phyloP scores from a whole-genome alignment of 2,329 filamentous ascomycete species.

The Ceratocystis harringtonii region DNA sequence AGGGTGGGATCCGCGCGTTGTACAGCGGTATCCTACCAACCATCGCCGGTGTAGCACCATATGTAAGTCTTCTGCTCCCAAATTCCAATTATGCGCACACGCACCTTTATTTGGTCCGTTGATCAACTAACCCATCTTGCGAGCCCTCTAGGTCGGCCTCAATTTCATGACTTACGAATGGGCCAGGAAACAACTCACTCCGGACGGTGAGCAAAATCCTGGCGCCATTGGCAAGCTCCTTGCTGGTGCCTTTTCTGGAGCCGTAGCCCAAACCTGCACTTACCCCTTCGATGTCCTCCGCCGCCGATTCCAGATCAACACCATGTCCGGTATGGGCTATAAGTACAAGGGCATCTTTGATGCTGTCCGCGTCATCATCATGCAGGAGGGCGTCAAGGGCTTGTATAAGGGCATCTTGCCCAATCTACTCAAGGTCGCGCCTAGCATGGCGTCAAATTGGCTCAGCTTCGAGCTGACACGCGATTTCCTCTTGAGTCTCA shows the following conservation, averaged over 20 bases:
- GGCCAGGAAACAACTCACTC: conserved; percentile 68
- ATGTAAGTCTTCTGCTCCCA: conserved; percentile 37
- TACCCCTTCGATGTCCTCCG: conserved; percentile 97
- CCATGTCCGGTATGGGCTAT: conserved; percentile 97
- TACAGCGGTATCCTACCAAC: conserved; percentile 92
- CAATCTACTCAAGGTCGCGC: conserved; percentile 90
- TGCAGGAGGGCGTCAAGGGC: conserved; percentile 68
- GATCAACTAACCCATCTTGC: background rate
- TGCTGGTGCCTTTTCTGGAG: conserved; percentile 87
- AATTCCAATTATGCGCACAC: too few species aligned
- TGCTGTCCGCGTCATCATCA: conserved; percentile 65
- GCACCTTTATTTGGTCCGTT: background rate
- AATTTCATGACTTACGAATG: conserved; percentile 99
- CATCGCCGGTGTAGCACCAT: conserved; percentile 86
- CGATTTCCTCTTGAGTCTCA: conserved; percentile 61
- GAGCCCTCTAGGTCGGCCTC: conserved; percentile 55
- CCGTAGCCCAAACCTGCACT: conserved; percentile 91
- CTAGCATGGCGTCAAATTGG: conserved; percentile 98
- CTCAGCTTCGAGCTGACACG: conserved; percentile 89
- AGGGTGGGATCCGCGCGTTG: conserved; percentile 72
- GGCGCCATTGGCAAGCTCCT: conserved; percentile 64
- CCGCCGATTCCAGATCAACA: conserved; percentile 94
- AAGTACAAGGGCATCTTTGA: conserved; percentile 79
- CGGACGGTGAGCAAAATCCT: conserved; percentile 75
- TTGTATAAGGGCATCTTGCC: conserved; percentile 94